phyloP scores from a whole-genome alignment of 176 grass and related monocot genomes.

The Rhynchospora breviuscula region DNA sequence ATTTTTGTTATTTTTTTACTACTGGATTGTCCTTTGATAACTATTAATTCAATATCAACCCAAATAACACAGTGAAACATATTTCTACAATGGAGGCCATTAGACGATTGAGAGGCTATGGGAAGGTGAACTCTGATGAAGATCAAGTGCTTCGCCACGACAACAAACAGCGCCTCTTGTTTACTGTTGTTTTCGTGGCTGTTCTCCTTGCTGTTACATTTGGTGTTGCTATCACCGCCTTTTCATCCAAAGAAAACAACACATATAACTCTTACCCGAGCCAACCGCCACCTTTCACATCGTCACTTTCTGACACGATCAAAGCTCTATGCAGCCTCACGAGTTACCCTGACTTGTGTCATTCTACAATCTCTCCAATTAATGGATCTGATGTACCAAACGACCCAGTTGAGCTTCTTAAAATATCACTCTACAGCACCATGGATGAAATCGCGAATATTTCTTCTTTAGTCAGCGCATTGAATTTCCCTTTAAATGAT shows the following conservation, averaged over 20 bases:
- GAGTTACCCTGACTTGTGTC: slow-evolving; percentile 25
- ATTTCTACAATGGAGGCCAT: slow-evolving; percentile 18
- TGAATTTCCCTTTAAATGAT: slow-evolving; percentile 5
- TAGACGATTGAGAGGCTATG: slow-evolving; percentile 33
- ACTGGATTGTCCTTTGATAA: background rate
- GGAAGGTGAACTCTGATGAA: slow-evolving; percentile 22
- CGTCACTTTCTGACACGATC: slow-evolving; percentile 9
- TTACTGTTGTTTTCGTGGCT: background rate
- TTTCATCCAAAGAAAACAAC: background rate
- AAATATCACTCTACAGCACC: slow-evolving; percentile 1
- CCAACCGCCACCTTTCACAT: background rate
- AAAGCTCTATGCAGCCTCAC: slow-evolving; percentile 26
- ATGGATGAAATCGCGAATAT: slow-evolving; percentile 19
- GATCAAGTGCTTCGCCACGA: slow-evolving; percentile 3
- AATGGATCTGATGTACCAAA: slow-evolving; percentile 13
- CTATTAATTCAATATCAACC: background rate
- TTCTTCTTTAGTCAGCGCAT: background rate
- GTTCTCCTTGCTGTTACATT: slow-evolving; percentile 3
- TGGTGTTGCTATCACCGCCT: background rate
- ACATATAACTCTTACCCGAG: background rate
- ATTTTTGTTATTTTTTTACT: background rate
- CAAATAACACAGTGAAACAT: background rate
- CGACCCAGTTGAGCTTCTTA: slow-evolving; percentile 31
- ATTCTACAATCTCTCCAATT: slow-evolving; percentile 25
- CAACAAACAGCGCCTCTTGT: background rate